Evolutionary conservation across 495 filamentous ascomycete species (phyloP).

Genomic region (Aspergillus heteromorphus): DNA sequence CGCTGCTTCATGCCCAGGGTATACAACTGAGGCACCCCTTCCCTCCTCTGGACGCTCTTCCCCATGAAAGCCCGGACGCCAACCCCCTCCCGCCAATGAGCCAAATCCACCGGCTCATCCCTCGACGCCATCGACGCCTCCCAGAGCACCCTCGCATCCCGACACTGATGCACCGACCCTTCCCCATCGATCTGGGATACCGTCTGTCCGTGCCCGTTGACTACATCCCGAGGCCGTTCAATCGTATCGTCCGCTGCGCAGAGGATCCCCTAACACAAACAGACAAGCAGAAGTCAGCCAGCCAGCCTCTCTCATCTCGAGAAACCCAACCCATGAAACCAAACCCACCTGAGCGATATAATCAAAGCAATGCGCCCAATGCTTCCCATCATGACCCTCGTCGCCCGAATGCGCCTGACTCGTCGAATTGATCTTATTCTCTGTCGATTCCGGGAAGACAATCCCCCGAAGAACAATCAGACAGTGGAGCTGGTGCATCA

Average conservation of each 20-base stretch:
- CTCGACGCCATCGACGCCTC: conserved; percentile 6
- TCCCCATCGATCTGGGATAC: conserved; percentile 12
- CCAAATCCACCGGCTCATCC: conserved; percentile 3
- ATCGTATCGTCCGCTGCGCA: conserved; percentile 22
- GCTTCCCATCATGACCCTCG: conserved; percentile 3
- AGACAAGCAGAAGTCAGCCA: not conserved
- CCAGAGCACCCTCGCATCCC: conserved; percentile 12
- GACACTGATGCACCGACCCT: conserved; percentile 16
- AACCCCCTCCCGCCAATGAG: conserved; percentile 5
- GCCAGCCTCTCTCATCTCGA: too few species aligned
- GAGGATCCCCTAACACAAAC: conserved; percentile 10
- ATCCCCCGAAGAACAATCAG: conserved; percentile 19
- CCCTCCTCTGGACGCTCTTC: not conserved
- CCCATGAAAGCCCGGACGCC: conserved; percentile 9
- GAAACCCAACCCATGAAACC: too few species aligned
- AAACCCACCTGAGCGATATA: conserved; percentile 17
- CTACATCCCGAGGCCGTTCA: conserved; percentile 22
- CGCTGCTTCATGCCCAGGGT: not conserved
- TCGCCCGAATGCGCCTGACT: not conserved
- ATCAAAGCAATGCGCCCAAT: conserved; percentile 21
- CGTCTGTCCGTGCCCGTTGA: conserved; percentile 5
- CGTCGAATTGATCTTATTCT: conserved; percentile 2
- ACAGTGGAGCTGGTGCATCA: conserved; percentile 51
- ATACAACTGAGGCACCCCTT: not conserved
- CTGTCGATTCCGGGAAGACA: conserved; percentile 5